These are phyloP conservation scores for Lathyrus aphaca DNA, from an alignment of 306 rosid species.

Conservation along the genomic window DNA sequence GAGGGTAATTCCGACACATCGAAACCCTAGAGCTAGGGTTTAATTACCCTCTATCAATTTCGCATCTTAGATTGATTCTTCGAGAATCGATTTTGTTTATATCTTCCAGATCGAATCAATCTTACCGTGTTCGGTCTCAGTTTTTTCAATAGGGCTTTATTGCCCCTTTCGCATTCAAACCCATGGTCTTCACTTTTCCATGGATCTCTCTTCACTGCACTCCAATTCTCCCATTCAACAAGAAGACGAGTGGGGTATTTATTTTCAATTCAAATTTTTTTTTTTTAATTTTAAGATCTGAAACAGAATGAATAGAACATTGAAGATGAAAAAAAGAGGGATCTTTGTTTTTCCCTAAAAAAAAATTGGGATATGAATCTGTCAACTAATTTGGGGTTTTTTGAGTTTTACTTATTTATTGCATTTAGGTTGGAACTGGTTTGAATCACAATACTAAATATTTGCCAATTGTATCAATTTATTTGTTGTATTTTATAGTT, in stretches of 20 bases:
- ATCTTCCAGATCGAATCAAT: background rate
- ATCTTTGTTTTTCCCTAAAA: background rate
- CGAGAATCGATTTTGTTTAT: background rate
- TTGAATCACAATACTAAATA: background rate
- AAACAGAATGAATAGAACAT: too few species aligned
- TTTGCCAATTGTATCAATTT: conserved; percentile 11
- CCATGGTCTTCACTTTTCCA: conserved; percentile 40
- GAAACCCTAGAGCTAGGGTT: conserved; percentile 59
- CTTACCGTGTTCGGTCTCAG: conserved; percentile 23
- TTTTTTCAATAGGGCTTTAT: conserved; percentile 60
- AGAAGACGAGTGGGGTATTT: conserved; percentile 87
- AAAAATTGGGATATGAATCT: background rate
- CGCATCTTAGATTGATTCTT: conserved; percentile 15
- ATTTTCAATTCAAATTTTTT: conserved; percentile 20
- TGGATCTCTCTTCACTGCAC: conserved; percentile 66
- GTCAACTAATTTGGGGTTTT: background rate
- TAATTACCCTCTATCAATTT: conserved; percentile 22
- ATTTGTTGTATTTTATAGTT: background rate
- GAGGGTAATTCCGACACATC: conserved; percentile 46
- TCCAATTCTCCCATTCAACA: conserved; percentile 56
- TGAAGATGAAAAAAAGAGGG: conserved; percentile 6
- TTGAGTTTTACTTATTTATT: background rate
- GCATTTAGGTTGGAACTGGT: conserved; percentile 16
- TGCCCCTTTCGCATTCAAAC: conserved; percentile 67
- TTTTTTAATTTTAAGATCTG: background rate